Percentiles rank a stretch among this genome's conserved stretches.
Conservation (phyloP, 192 early-diverging fungal genomes). For the Coemansia sp. region DNA sequence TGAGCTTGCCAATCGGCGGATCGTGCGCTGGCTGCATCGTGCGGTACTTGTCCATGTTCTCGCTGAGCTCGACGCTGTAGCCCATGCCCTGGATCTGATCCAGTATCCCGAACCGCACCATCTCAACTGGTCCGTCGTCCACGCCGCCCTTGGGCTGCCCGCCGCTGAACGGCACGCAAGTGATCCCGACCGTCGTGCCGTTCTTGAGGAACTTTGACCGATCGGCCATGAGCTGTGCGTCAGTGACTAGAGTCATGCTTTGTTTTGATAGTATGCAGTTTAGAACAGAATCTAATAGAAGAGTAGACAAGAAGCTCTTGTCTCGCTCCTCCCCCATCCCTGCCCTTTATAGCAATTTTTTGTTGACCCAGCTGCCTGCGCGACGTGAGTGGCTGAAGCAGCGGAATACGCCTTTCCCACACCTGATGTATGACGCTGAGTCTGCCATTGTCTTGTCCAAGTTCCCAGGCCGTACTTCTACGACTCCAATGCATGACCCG, state of each 20-base stretch:
- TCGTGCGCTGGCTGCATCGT: conserved; percentile 67
- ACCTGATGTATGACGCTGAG: neutral
- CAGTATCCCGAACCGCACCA: conserved; percentile 82
- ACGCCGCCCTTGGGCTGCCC: conserved; percentile 86
- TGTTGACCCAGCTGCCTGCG: neutral
- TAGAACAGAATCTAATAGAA: too few species aligned
- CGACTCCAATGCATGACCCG: conserved; percentile 5
- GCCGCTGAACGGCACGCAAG: conserved; percentile 74
- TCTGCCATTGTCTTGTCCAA: neutral
- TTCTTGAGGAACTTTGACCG: conserved; percentile 60
- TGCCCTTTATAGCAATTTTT: conserved; percentile 1
- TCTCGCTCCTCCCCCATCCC: neutral
- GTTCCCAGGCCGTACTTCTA: too few species aligned
- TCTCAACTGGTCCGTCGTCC: conserved; percentile 79
- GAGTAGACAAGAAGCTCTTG: too few species aligned
- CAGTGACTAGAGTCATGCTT: conserved; percentile 5
- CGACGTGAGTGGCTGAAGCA: neutral
- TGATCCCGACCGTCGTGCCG: conserved; percentile 65
- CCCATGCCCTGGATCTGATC: conserved; percentile 80
- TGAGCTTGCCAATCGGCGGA: conserved; percentile 75
- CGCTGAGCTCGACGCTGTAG: conserved; percentile 76
- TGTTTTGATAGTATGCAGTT: neutral
- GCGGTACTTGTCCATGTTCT: conserved; percentile 67
- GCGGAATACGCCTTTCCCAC: neutral
- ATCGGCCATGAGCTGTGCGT: conserved; percentile 44